These are phyloP conservation scores for Fusarium pininemorale DNA, from an alignment of 2,329 filamentous ascomycete genomes.

Conservation along the genomic window DNA sequence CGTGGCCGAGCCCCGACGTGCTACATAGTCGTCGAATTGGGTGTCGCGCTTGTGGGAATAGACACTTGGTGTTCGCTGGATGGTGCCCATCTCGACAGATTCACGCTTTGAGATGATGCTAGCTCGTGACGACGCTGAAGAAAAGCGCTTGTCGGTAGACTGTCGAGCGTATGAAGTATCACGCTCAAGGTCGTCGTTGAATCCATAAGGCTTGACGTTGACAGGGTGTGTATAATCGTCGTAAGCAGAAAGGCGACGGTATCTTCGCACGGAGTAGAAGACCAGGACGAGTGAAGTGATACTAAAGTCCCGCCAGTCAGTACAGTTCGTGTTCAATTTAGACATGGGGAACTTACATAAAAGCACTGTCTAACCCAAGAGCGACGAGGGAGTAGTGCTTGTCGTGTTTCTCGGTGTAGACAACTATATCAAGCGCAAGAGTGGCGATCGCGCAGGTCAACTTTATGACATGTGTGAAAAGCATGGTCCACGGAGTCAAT, in stretches of 20 bases:
- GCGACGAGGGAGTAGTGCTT: constrained; percentile 59
- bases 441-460: constrained; percentile 57
- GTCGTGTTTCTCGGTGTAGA: constrained; percentile 57
- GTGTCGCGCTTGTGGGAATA: constrained; percentile 59
- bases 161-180: constrained; percentile 40
- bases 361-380: constrained; percentile 56
- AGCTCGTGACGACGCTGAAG: constrained; percentile 41
- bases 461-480: constrained; percentile 62
- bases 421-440: constrained; percentile 60
- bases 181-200: constrained; percentile 47
- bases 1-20: constrained; percentile 44
- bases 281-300: constrained; percentile 54
- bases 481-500: constrained; percentile 63
- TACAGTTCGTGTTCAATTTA: background rate
- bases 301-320: constrained; percentile 14
- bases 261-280: constrained; percentile 58
- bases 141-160: constrained; percentile 44
- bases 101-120: constrained; percentile 43
- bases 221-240: constrained; percentile 61
- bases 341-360: constrained; percentile 55
- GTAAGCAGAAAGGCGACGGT: constrained; percentile 58
- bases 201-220: constrained; percentile 61
- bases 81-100: constrained; percentile 29
- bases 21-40: constrained; percentile 57
- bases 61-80: constrained; percentile 41